Evolutionary conservation across 1,284 basidiomycete genomes (phyloP), one percentile per base, ranked within the genome.

Genomic region (Caloboletus firmus): DNA sequence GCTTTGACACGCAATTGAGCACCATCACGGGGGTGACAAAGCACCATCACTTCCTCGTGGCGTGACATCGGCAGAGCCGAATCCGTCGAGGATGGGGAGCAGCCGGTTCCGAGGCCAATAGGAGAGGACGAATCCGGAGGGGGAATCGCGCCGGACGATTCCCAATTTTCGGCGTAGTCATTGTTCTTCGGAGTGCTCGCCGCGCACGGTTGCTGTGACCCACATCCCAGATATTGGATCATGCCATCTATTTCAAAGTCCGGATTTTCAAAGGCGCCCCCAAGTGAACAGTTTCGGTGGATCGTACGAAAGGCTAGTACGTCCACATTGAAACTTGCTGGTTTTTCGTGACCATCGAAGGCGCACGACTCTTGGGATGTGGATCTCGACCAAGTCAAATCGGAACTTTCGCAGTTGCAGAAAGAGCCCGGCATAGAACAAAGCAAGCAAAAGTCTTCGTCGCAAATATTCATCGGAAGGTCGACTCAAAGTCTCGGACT

Each of bases 51-150:
- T 41, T 41, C 52, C 31, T 43, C 41, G 22, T 4, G 37, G 24
- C 12, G 32, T 40, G 44, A 24, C 40, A 18, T 32, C n/a, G 42
- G 26, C 37, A 34, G 4, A 13, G 9, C 45, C 12, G 7, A 13
- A 24, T 41, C 37, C 26, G 44, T 42, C 39, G 32, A 39, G 17
- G 49, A 39, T 17, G 45, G 42, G 2, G 48, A 54, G 2, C 39
- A 50, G 31, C 50, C 45, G 1, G 18, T 6, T 13, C 30, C 47
- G 17, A 55, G 24, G 3, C 43, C 17, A 10, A 47, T 15, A 37
- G 65, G 63, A 3, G 65, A 69, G 12, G 67, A 66, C 6, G 64
- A 69, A 9, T 57, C 54, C 12, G 61, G 67, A 50, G 65, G 64
- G n/a, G 39, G 54, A 0, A 35, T 40, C 39, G 37, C n/a, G 13